These are phyloP conservation scores for Exserohilum turcica DNA, from an alignment of 2,329 filamentous ascomycete genomes.

Conservation along the genomic window DNA sequence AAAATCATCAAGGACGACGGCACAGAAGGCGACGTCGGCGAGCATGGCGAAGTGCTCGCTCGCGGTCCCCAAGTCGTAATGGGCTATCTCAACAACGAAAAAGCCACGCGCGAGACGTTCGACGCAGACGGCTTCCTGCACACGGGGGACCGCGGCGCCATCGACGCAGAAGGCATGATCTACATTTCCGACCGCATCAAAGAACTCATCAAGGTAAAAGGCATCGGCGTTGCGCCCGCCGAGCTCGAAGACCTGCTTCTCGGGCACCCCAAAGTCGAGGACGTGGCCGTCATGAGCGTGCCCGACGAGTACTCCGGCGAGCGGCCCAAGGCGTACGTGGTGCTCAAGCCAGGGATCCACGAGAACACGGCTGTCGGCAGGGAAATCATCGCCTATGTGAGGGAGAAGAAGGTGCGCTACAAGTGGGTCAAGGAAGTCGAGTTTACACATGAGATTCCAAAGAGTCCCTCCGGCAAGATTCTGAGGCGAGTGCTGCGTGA, in stretches of 20 bases:
- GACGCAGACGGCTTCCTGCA: slow-evolving; percentile 59
- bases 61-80: slow-evolving; percentile 57
- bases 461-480: slow-evolving; percentile 56
- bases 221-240: slow-evolving; percentile 65
- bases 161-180: slow-evolving; percentile 62
- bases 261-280: slow-evolving; percentile 61
- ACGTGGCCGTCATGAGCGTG: slow-evolving; percentile 62
- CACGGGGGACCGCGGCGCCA: slow-evolving; percentile 63
- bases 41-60: slow-evolving; percentile 59
- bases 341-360: slow-evolving; percentile 44
- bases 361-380: slow-evolving; percentile 42
- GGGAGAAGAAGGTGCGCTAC: slow-evolving; percentile 53
- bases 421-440: slow-evolving; percentile 55
- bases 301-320: slow-evolving; percentile 59
- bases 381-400: slow-evolving; percentile 52
- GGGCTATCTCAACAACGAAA: slow-evolving; percentile 55
- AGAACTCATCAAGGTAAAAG: slow-evolving; percentile 72
- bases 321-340: slow-evolving; percentile 53
- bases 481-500: slow-evolving; percentile 52
- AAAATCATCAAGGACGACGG: slow-evolving; percentile 64
- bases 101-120: slow-evolving; percentile 53
- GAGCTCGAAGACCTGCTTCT: slow-evolving; percentile 68
- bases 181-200: slow-evolving; percentile 67
- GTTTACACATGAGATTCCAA: slow-evolving; percentile 55
- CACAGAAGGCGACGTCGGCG: slow-evolving; percentile 57